Evolutionary conservation across 371 early-diverging fungal genomes (phyloP).

Genomic region (Zychaea mexicana): DNA sequence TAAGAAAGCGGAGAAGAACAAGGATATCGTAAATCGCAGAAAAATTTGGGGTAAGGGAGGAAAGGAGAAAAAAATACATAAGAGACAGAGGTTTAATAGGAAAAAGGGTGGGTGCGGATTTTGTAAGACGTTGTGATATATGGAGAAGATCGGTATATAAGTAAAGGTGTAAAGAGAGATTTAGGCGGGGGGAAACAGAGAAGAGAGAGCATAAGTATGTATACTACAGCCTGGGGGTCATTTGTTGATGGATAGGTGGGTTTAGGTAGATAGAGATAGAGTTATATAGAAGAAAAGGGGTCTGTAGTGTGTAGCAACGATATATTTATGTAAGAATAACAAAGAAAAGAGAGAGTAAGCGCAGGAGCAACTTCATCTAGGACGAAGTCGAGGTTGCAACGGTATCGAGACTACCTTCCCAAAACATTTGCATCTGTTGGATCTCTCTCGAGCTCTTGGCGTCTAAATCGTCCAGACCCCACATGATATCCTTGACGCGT

Average conservation of each 20-base stretch:
- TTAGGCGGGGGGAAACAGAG: background rate
- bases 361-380: background rate
- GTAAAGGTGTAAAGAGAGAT: too few relatives aligned
- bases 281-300: background rate
- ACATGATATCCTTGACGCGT: constrained; percentile 54
- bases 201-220: background rate
- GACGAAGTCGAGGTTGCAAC: background rate
- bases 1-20: background rate
- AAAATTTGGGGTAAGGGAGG: too few relatives aligned
- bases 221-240: background rate
- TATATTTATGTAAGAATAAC: background rate
- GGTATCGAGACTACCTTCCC: constrained; percentile 29
- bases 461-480: constrained; percentile 57
- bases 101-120: too few relatives aligned
- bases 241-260: background rate
- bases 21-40: background rate
- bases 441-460: constrained; percentile 38
- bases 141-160: background rate
- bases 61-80: too few relatives aligned
- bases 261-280: background rate
- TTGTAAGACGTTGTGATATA: background rate
- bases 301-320: too few relatives aligned
- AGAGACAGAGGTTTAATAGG: too few relatives aligned
- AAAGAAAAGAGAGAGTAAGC: background rate
- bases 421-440: constrained; percentile 47